Base-by-base conservation (phyloP, 176 grass and related monocot species). In the Oryza longistaminata region DNA sequence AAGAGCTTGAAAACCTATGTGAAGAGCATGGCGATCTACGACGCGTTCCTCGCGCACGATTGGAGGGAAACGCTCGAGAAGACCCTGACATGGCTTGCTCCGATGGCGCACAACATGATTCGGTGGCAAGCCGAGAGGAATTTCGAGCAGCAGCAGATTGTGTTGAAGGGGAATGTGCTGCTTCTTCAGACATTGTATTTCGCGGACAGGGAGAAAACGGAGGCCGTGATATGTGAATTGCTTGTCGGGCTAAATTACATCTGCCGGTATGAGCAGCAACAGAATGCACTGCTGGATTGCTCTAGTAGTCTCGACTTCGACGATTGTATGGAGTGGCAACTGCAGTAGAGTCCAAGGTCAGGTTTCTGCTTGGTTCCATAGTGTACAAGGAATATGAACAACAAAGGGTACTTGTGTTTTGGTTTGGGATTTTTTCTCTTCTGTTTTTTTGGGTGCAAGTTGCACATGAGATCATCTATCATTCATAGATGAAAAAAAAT, bases 191-290 rank as follows among this genome's bases (percentile, higher is more conserved):
- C 93, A 3, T 73, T 99, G 50, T 94, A 96, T 26, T 96, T 99
- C 5, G 93, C 93, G 0, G 93, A 99, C 13, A 70, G 90, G 70
- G 89, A 96, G 81, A 99, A 92, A 83, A 89, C 91, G 0, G 96
- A 99, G 80, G 76, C 75, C 1, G 93, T 92, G 19, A 89, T 99
- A 16, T 96, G 96, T n/a, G 93, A 99, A 21, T 62, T 99, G 78
- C 87, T 99, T 12, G 93, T 96, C 0, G 96, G 96, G 34, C 88
- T 99, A 17, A 99, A 94, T 60, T 99, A 99, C 79, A 99, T 99
- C 72, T 99, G 96, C 77, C 77, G 96, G 21, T 99, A 99, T 13
- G 96, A 99, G 78, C 93, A 99, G 9, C 96, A 99, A 71, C 96
- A 96, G 64, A 96, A 91, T 74, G 96, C 96, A 3, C 82, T 99